Conservation (phyloP, 768 basidiomycete species). For the Tylopilus cervinicoccineus region DNA sequence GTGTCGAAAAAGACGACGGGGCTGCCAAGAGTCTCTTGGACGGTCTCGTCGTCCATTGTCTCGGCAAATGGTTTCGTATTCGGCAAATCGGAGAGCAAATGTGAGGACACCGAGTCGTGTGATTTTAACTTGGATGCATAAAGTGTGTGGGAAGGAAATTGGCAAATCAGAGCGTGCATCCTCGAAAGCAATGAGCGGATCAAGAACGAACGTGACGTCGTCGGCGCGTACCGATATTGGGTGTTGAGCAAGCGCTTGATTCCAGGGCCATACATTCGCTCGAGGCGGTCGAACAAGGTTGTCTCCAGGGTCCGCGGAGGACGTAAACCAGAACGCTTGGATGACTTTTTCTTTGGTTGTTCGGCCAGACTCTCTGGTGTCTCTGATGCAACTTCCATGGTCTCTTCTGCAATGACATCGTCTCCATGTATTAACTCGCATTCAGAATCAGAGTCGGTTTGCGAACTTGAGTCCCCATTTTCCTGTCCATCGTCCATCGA, state of each 20-base stretch:
- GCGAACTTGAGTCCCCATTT: constrained; percentile 8
- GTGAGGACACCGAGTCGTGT: constrained; percentile 63
- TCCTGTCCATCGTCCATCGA: not conserved
- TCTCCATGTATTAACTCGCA: constrained; percentile 20
- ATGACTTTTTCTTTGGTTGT: constrained; percentile 9
- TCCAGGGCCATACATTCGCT: constrained; percentile 76
- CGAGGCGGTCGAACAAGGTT: constrained; percentile 90
- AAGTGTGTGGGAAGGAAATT: constrained; percentile 80
- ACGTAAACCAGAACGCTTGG: constrained; percentile 31
- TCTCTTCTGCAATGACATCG: constrained; percentile 18
- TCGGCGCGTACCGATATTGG: constrained; percentile 70
- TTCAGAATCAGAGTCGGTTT: constrained; percentile 13
- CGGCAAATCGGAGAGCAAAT: constrained; percentile 69
- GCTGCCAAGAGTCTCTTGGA: constrained; percentile 65
- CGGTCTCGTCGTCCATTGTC: constrained; percentile 56
- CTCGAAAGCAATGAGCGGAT: constrained; percentile 34
- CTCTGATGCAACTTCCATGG: not conserved
- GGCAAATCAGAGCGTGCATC: constrained; percentile 84
- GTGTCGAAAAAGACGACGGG: constrained; percentile 95
- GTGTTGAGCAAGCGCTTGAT: constrained; percentile 87
- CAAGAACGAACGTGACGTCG: not conserved
- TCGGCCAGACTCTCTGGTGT: constrained; percentile 1
- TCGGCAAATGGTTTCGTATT: constrained; percentile 37
- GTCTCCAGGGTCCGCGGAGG: constrained; percentile 76
- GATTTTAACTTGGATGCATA: constrained; percentile 71